phyloP scores from a whole-genome alignment of 306 rosid genomes.

The Rosa chinensis region DNA sequence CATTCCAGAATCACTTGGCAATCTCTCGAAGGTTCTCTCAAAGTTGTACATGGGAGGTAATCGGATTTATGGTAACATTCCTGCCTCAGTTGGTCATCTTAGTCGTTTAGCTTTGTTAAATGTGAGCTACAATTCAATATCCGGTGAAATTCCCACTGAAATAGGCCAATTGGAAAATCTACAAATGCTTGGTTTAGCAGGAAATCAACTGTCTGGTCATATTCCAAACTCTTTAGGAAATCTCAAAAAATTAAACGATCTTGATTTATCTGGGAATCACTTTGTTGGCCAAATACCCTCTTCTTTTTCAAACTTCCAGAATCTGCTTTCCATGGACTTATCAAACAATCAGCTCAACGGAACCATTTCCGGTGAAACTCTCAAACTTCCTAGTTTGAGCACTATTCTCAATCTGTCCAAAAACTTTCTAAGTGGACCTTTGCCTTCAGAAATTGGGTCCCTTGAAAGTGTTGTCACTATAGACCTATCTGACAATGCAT shows the following conservation, averaged over 20 bases:
- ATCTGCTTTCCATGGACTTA: conserved; percentile 55
- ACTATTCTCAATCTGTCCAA: conserved; percentile 52
- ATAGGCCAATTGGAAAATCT: conserved; percentile 51
- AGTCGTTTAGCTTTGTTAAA: conserved; percentile 53
- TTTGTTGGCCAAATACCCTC: conserved; percentile 45
- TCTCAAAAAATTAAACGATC: conserved; percentile 41
- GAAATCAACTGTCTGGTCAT: conserved; percentile 49
- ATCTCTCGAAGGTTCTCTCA: conserved; percentile 57
- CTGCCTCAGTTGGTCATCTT: conserved; percentile 57
- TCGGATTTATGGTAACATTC: conserved; percentile 57
- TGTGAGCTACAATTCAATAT: conserved; percentile 51
- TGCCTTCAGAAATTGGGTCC: conserved; percentile 52
- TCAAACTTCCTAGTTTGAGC: conserved; percentile 53
- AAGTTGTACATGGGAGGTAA: conserved; percentile 65
- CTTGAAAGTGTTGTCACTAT: conserved; percentile 39
- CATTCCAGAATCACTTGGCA: conserved; percentile 66
- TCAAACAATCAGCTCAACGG: conserved; percentile 66
- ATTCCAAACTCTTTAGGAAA: conserved; percentile 63
- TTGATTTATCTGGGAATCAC: conserved; percentile 61
- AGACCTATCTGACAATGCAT: conserved; percentile 57
- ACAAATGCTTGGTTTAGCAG: conserved; percentile 42
- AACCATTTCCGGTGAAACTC: conserved; percentile 51
- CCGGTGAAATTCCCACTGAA: conserved; percentile 64
- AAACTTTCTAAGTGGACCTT: conserved; percentile 57
- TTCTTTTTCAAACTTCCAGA: conserved; percentile 50